Evolutionary conservation across 2,329 filamentous ascomycete species (phyloP), one percentile per base, ranked within the genome.

Genomic region (Apiospora hydei): DNA sequence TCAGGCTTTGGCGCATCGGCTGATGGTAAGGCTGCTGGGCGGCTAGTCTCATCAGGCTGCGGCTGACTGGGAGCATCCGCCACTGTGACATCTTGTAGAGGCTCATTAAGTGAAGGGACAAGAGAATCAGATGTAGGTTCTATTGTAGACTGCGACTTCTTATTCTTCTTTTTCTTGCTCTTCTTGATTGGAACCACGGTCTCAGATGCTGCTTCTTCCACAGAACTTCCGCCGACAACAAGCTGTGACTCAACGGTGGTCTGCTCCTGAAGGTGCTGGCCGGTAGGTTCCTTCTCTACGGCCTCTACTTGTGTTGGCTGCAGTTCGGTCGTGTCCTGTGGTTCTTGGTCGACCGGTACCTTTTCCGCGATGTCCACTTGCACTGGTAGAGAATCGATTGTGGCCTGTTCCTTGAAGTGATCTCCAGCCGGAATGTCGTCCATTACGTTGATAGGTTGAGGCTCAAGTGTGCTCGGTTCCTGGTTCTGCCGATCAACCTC

Each of bases 131-230:
- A 68, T 49, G 76, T 75, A 14, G 73, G 72, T 4, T 75, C 74
- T 64, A 21, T 68, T 64, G 57, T 41, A 30, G 69, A 24, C 67
- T 75, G 71, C 7, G 71, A 30, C 70, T 78, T 82, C 76, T 82
- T 82, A 61, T 75, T 73, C 72, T 81, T 82, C 77, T 79, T 81
- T 70, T 78, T 82, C 76, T 82, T 82, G 64, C 75, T 74, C 72
- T 81, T 82, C 76, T 79, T 81, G 34, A 77, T 70, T 24, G 71
- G 49, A n/a, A 41, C 57, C 57, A 64, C 21, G 8, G 34, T 13
- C 18, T 41, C 57, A 64, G 57, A 41, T 21, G 34, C 57, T 41
- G 57, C 3, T 64, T 64, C 57, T n/a, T 13, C 34, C 30, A 41
- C 13, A 64, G 57, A 64, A 34, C 4, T 51, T 41, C 21, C 21